These are phyloP conservation scores for Pezizomycotina sp. DNA, from an alignment of 2,329 filamentous ascomycete species.

Conservation along the genomic window DNA sequence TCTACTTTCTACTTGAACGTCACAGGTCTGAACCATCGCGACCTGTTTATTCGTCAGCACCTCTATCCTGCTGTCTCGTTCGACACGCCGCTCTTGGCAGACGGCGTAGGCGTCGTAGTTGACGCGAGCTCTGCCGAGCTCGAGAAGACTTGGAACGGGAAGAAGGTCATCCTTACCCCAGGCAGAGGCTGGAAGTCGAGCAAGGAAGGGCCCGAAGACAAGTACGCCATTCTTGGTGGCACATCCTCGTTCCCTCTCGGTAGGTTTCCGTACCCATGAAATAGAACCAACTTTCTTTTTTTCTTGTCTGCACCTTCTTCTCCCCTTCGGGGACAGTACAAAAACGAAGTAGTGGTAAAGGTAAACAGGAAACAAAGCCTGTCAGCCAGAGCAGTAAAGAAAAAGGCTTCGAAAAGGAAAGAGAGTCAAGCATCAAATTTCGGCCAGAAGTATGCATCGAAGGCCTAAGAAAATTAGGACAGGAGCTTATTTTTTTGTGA, in stretches of 20 bases:
- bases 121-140: slow-evolving; percentile 41
- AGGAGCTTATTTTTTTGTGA: too few relatives aligned
- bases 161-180: slow-evolving; percentile 63
- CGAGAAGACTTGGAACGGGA: slow-evolving; percentile 41
- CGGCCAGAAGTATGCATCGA: too few relatives aligned
- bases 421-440: too few relatives aligned
- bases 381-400: too few relatives aligned
- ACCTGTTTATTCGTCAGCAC: slow-evolving; percentile 83
- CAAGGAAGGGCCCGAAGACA: slow-evolving; percentile 54
- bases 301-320: too few relatives aligned
- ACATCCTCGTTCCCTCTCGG: slow-evolving; percentile 41
- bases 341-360: too few relatives aligned
- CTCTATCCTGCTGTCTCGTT: slow-evolving; percentile 79
- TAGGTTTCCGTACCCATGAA: slow-evolving; percentile 7
- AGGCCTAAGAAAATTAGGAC: too few relatives aligned
- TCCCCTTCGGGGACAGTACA: too few relatives aligned
- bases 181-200: slow-evolving; percentile 58
- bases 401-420: too few relatives aligned
- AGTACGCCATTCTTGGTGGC: slow-evolving; percentile 52
- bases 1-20: too few relatives aligned
- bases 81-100: slow-evolving; percentile 55
- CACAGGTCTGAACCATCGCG: slow-evolving; percentile 90
- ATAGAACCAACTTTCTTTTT: too few relatives aligned
- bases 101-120: slow-evolving; percentile 63
- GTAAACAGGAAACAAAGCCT: too few relatives aligned